Evolutionary conservation across 352 stramenopile species (phyloP), one percentile per base, ranked within the genome.

Genomic region (Globisporangium spinosum): DNA sequence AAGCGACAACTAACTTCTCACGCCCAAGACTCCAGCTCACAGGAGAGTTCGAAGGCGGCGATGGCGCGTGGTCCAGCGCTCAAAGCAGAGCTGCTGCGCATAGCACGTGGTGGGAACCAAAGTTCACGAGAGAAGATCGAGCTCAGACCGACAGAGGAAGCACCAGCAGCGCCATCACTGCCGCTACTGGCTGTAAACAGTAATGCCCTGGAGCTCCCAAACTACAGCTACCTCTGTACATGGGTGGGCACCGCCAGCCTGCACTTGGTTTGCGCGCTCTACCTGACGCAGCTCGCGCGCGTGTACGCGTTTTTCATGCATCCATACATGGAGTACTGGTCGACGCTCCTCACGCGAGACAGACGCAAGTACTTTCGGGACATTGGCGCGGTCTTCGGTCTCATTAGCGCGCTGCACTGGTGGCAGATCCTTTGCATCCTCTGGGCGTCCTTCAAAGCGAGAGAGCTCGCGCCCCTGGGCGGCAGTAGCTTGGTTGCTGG

Each of bases 381-480:
- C 22, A 13, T 22, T 3, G 20, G 51, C 9, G 22, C 34, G 13
- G 38, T 17, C 0, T 34, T 63, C 3, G 22, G 20, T 2, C 1
- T n/a, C 63, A 15, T 69, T 40, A 10, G 23, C 1, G 63, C 27
- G 25, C 54, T 62, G 25, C 55, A 64, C 63, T 69, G 38, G 22
- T 56, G 49, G 62, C 62, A 45, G n/a, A 15, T 67, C 3, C 7
- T 54, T 4, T 25, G 25, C 51, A 67, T 40, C 15, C 0, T 29
- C 1, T 61, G 32, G 22, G 15, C 34, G 6, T 53, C 62, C 2
- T 6, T 60, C 1, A 32, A 25, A 25, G 51, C 32, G 22, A 51
- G 25, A 40, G 17, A 35, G 49, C 53, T 67, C 32, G 62, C 29
- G 15, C 23, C 61, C 20, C n/a, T 53, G 0, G 35, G 8, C 15